These are phyloP conservation scores for Furcasterigmium sp. DNA, from an alignment of 2,329 filamentous ascomycete species.

Conservation along the genomic window DNA sequence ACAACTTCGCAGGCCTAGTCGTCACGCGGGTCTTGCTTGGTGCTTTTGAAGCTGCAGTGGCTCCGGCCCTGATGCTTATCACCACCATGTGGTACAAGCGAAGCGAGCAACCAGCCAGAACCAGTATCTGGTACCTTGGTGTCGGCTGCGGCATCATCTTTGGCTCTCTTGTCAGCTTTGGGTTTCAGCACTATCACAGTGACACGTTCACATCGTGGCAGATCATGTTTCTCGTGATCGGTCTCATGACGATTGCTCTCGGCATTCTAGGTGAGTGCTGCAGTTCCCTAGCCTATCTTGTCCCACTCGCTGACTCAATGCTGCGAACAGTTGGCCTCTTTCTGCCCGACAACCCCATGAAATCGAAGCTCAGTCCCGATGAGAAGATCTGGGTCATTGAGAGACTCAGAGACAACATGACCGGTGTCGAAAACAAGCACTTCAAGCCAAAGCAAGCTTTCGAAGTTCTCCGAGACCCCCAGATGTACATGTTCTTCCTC, in stretches of 20 bases:
- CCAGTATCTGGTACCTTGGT: too few relatives aligned
- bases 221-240: too few relatives aligned
- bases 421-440: conserved; percentile 50
- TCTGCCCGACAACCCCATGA: conserved; percentile 67
- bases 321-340: conserved; percentile 40
- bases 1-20: conserved; percentile 55
- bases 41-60: conserved; percentile 65
- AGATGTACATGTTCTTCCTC: conserved; percentile 59
- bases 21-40: conserved; percentile 61
- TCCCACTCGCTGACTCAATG: too few relatives aligned
- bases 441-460: conserved; percentile 41
- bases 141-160: too few relatives aligned
- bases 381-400: conserved; percentile 61
- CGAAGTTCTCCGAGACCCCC: conserved; percentile 57
- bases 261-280: conserved; percentile 65
- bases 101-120: conserved; percentile 52
- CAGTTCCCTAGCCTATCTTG: conserved; percentile 18
- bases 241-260: conserved; percentile 33
- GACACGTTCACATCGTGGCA: too few relatives aligned
- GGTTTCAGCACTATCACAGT: too few relatives aligned
- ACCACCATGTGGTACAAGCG: conserved; percentile 67
- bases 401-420: conserved; percentile 55
- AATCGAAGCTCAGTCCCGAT: conserved; percentile 60
- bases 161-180: too few relatives aligned
- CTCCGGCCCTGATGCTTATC: conserved; percentile 63